A percentile compares a stretch with the other conserved stretches of the same genome.
These are phyloP conservation scores for Silybum marianum DNA, from an alignment of 129 eudicot species.

Conservation along the genomic window DNA sequence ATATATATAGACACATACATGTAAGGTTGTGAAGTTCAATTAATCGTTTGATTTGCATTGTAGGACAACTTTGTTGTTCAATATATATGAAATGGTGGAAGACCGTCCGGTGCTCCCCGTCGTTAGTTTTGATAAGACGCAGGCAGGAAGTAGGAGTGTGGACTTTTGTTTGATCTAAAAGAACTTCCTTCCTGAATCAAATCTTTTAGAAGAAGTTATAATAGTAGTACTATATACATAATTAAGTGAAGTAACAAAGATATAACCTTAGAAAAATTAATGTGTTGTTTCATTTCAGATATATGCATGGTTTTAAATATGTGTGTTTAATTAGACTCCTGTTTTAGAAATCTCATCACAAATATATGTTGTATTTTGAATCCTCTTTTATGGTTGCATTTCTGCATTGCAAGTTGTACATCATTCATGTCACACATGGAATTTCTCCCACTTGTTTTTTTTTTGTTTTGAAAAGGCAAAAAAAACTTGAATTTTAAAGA, in stretches of 20 bases:
- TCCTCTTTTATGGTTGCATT: slow-evolving; percentile 7
- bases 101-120: slow-evolving; percentile 66
- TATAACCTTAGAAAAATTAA: background rate
- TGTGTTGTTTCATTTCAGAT: background rate
- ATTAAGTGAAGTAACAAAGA: too few relatives aligned
- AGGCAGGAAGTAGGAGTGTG: background rate
- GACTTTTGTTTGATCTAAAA: background rate
- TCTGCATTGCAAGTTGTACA: slow-evolving; percentile 3
- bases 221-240: background rate
- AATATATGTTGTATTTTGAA: slow-evolving; percentile 16
- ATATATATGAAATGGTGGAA: slow-evolving; percentile 81
- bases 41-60: slow-evolving; percentile 27
- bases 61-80: slow-evolving; percentile 86
- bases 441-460: too few relatives aligned
- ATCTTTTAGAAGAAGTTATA: slow-evolving; percentile 31
- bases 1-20: background rate
- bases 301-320: background rate
- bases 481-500: too few relatives aligned
- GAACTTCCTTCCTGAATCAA: slow-evolving; percentile 3
- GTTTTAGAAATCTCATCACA: slow-evolving; percentile 24
- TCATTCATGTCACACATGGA: background rate
- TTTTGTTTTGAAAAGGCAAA: background rate
- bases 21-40: slow-evolving; percentile 3
- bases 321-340: slow-evolving; percentile 1
- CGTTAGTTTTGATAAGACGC: slow-evolving; percentile 25